Evolutionary conservation across 1,284 basidiomycete genomes (phyloP), one percentile per base, ranked within the genome.

Genomic region (Boletellus deceptivus): DNA sequence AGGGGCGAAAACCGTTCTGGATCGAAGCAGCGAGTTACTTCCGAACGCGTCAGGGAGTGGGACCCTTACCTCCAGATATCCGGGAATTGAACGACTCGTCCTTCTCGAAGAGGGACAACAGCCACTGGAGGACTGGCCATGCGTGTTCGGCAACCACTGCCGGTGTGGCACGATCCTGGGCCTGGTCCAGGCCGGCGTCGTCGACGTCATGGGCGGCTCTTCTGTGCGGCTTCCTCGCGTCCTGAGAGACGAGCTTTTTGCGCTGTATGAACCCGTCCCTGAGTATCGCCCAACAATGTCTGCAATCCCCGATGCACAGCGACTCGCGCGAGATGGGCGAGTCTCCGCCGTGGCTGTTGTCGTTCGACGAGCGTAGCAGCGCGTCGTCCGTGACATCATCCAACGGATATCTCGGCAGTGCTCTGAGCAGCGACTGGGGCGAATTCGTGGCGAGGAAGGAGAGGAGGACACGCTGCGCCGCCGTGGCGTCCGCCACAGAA

Each of bases 101-200:
- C 56, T 74, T 77, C 62, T 89, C 84, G 54, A 87, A 84, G 16
- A 87, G 54, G 20, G 66, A 59, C n/a, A 89, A 43, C 3, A 89
- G 58, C 82, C 83, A 88, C 22, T 80, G 76, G 18, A 89, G 71
- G 18, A 83, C 63, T 27, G 76, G 74, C 86, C 86, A 89, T 10
- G 84, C 79, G 55, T 81, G 69, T 47, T 77, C 73, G 25, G 78
- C 79, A 25, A 89, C 74, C 27, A 75, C 60, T 34, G 65, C 60
- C 34, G 68, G 68, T 3, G 70, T 64, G 10, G 37, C 60, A 36
- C 46, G 59, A 14, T 50, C 63, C 35, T 65, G 59, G 20, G 61
- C 62, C 37, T 65, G 59, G 20, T 61, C 65, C 27, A 67, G 64
- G 36, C 43, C 53, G 4, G 60, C 56, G 1, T 65, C 59, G 31